Base-by-base conservation (phyloP, 75 land plant genomes). In the Selaginella moellendorffii region DNA sequence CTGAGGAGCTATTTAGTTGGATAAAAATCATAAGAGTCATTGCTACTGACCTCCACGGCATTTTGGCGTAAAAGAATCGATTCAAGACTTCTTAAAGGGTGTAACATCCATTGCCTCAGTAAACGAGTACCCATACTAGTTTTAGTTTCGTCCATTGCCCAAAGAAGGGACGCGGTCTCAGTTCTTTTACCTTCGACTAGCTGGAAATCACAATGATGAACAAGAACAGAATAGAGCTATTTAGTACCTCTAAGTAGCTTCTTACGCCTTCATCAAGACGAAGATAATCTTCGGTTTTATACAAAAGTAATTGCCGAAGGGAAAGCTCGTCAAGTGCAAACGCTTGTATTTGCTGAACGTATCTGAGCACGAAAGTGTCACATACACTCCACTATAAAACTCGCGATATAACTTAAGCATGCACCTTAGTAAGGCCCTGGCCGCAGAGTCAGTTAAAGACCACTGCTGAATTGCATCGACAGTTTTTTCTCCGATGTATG, bases 51-150 rank as follows among this genome's bases (percentile, higher is more conserved):
- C 63, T 72, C 63, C 54, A 72, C 74, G 12, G 70, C 74, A 72
- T 66, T 64, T 25, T 72, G 74, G 14, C 74, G 62, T n/a, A 24
- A 22, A 67, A 30, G 52, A 72, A 72, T 72, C n/a, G 27, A 17
- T 22, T 58, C 52, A 20, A 31, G 21, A 58, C 59, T 42, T 18
- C 63, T 29, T 12, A 72, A 70, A 27, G 74, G 74, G 26, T 31
- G 53, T 24, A 66, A 58, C 20, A 72, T 27, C 74, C 74, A 72
- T 31, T 68, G 24, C 2, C 70, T 42, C 22, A 72, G 70, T 26
- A 72, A 21, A 21, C 74, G 71, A 9, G 36, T 30, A 18, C 74
- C 74, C 70, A 72, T 65, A n/a, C 71, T 30, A 22, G 74, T 72
- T 56, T 56, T 67, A 26, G 74, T 72, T 17, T 23, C 21, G 24